phyloP scores from a whole-genome alignment of 805 yeast genomes.

The Lachancea thermotolerans region DNA sequence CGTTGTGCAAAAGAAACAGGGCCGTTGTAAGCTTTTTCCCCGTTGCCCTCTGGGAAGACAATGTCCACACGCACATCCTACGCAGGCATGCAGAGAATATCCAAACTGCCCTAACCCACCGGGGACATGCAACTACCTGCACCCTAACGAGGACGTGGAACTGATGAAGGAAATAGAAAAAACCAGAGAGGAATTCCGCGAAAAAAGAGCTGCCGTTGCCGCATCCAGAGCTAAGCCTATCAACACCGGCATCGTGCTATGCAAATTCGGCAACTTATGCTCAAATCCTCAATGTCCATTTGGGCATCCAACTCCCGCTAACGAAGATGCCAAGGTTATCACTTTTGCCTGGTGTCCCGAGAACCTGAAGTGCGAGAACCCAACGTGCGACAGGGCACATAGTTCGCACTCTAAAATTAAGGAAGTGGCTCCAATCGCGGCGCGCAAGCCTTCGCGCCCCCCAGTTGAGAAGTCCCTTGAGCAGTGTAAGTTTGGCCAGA shows the following conservation, averaged over 20 bases:
- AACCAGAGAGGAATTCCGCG: conserved; percentile 46
- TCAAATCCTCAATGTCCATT: conserved; percentile 75
- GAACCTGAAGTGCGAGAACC: conserved; percentile 57
- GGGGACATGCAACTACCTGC: conserved; percentile 78
- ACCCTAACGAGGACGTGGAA: conserved; percentile 78
- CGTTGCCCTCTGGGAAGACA: conserved; percentile 56
- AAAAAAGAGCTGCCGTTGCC: conserved; percentile 35
- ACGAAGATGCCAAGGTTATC: conserved; percentile 61
- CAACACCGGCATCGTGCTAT: conserved; percentile 49
- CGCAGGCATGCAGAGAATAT: conserved; percentile 62
- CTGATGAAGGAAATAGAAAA: conserved; percentile 62
- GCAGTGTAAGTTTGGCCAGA: conserved; percentile 72
- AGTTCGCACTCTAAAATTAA: conserved; percentile 60
- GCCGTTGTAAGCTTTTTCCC: conserved; percentile 67
- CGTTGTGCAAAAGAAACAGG: conserved; percentile 45
- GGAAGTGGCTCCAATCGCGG: conserved; percentile 29
- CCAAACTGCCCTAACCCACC: conserved; percentile 74
- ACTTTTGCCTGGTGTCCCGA: conserved; percentile 70
- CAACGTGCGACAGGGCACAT: conserved; percentile 66
- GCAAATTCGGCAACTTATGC: conserved; percentile 74
- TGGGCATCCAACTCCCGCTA: conserved; percentile 89
- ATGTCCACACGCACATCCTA: conserved; percentile 77
- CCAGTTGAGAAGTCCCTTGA: conserved; percentile 53
- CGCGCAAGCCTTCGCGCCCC: conserved; percentile 17
- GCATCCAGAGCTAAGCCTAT: conserved; percentile 33